Evolutionary conservation across 768 basidiomycete genomes (phyloP).

Genomic region (Dioszegia hungarica): DNA sequence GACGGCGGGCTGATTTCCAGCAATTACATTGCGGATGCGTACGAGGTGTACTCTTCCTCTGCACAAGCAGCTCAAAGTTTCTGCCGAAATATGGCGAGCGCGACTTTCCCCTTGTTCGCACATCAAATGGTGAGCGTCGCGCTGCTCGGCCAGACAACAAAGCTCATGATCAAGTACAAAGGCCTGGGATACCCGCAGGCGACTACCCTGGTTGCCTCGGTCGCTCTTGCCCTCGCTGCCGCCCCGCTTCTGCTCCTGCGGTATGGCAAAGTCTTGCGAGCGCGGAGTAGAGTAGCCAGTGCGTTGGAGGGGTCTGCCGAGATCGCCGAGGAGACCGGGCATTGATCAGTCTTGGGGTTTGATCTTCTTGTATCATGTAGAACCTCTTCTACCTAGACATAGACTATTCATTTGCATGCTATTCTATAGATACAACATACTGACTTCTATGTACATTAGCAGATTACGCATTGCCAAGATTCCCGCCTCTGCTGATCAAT

Average conservation of each 20-base stretch:
- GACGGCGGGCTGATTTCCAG: constrained; percentile 10
- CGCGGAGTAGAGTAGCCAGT: constrained; percentile 35
- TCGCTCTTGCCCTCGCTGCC: constrained; percentile 29
- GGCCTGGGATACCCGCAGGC: constrained; percentile 34
- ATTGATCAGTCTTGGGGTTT: too few species aligned
- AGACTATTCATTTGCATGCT: too few species aligned
- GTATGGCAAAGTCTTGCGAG: constrained; percentile 37
- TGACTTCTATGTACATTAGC: too few species aligned
- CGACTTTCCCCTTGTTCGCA: constrained; percentile 36
- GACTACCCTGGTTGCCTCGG: constrained; percentile 36
- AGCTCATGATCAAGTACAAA: constrained; percentile 23
- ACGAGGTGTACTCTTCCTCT: constrained; percentile 42
- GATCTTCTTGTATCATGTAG: background rate
- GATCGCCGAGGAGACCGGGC: background rate
- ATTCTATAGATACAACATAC: too few species aligned
- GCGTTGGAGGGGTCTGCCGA: background rate
- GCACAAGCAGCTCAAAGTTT: constrained; percentile 44
- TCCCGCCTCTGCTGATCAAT: too few species aligned
- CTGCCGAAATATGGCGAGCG: constrained; percentile 30
- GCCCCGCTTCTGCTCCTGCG: constrained; percentile 37
- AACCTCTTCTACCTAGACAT: too few species aligned
- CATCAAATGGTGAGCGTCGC: constrained; percentile 24
- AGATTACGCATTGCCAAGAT: too few species aligned
- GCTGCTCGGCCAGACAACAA: background rate
- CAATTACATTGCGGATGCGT: constrained; percentile 42